A percentile compares a stretch with the other conserved stretches of the same genome.
These are phyloP conservation scores for Areca catechu DNA, from an alignment of 176 grass and related monocot species.

Conservation along the genomic window DNA sequence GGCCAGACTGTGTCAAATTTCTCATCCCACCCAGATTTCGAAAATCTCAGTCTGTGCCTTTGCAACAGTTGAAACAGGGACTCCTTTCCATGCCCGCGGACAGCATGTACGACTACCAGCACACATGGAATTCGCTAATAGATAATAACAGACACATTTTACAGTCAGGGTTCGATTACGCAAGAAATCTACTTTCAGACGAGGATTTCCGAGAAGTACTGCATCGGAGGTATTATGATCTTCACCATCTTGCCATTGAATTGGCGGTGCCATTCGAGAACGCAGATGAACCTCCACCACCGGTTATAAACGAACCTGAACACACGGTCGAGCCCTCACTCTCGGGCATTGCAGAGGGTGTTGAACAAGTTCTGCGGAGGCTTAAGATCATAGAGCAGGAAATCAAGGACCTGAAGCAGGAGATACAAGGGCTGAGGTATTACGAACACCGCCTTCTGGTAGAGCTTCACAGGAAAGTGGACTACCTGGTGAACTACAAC, in stretches of 20 bases:
- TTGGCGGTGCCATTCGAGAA: conserved; percentile 23
- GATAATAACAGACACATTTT: conserved; percentile 38
- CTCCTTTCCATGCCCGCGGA: conserved; percentile 71
- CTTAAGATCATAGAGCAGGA: conserved; percentile 78
- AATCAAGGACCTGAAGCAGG: conserved; percentile 77
- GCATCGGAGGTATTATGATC: conserved; percentile 68
- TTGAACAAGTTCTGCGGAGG: conserved; percentile 83
- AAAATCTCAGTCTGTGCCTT: conserved; percentile 47
- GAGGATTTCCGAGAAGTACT: conserved; percentile 79
- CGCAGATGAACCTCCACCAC: conserved; percentile 2
- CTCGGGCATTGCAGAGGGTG: conserved; percentile 70
- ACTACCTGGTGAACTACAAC: too few species aligned
- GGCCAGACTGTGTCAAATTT: too few species aligned
- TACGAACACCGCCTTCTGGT: conserved; percentile 66
- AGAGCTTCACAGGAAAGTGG: conserved; percentile 70
- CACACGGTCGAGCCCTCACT: conserved; percentile 53
- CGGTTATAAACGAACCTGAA: conserved; percentile 25
- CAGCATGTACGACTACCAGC: conserved; percentile 63
- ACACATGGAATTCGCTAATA: conserved; percentile 63
- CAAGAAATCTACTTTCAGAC: conserved; percentile 67
- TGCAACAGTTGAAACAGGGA: conserved; percentile 69
- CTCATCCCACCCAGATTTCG: too few species aligned
- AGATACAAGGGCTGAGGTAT: conserved; percentile 69
- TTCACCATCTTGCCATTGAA: conserved; percentile 76
- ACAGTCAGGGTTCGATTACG: conserved; percentile 44